These are phyloP conservation scores for Apiospora saccharicola DNA, from an alignment of 2,329 filamentous ascomycete genomes.

Conservation along the genomic window DNA sequence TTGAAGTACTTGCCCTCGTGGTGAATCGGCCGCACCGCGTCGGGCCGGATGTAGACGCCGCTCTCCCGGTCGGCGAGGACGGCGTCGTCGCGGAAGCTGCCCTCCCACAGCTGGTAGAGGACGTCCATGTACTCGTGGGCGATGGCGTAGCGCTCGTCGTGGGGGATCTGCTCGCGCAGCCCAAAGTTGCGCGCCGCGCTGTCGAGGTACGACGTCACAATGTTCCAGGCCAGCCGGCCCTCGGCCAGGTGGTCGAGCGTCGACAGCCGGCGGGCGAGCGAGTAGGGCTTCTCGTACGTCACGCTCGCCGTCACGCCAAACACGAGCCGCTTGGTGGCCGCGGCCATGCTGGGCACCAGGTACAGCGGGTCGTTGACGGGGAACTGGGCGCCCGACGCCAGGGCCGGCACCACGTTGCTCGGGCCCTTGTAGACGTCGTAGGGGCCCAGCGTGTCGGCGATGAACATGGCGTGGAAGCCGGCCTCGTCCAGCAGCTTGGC, in stretches of 20 bases:
- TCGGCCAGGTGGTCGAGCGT: constrained; percentile 68
- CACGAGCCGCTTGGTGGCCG: constrained; percentile 68
- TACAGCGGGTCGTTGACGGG: constrained; percentile 66
- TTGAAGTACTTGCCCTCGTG: constrained; percentile 64
- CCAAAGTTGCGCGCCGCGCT: constrained; percentile 69
- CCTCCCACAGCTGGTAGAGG: constrained; percentile 66
- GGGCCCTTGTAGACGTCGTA: constrained; percentile 66
- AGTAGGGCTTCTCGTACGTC: constrained; percentile 67
- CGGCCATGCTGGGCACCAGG: constrained; percentile 70
- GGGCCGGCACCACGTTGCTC: constrained; percentile 54
- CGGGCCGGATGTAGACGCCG: constrained; percentile 64
- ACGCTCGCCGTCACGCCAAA: constrained; percentile 70
- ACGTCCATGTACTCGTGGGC: constrained; percentile 68
- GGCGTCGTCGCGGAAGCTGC: constrained; percentile 64
- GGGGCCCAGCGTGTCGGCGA: constrained; percentile 70
- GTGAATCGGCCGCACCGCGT: constrained; percentile 64
- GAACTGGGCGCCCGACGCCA: constrained; percentile 67
- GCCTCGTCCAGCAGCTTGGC: constrained; percentile 67
- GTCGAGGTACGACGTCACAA: constrained; percentile 58
- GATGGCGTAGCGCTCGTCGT: constrained; percentile 66
- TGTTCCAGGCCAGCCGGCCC: constrained; percentile 71
- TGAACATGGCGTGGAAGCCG: constrained; percentile 69
- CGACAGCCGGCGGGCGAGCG: constrained; percentile 67
- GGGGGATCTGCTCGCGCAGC: constrained; percentile 61
- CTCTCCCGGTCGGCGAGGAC: constrained; percentile 58